Base-by-base conservation (phyloP, 2,329 filamentous ascomycete genomes). In the Arthrinium puccinioides region DNA sequence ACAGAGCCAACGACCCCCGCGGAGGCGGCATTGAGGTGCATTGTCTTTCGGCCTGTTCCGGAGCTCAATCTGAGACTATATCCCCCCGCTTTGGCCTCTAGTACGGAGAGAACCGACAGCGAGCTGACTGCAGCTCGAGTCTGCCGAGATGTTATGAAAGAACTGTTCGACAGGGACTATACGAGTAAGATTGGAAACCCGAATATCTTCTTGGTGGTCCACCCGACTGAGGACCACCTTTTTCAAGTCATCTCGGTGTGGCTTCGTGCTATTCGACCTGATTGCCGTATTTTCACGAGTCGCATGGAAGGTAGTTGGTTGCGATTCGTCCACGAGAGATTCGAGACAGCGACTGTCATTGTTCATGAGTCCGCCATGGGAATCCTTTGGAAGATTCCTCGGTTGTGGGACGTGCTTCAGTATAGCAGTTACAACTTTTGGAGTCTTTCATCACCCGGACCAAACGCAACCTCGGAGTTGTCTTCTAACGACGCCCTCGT, bases 271-370 rank as follows among this genome's bases (percentile, higher is more conserved):
- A 43, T 47, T 21, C 49, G 50, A 32, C 51, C 48, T 11, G 35
- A 42, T 14, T 56, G 53, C 20, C 49, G 45, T n/a, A 54, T 59
- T 18, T 59, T 54, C 34, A 47, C 45, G 8, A 32, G 43, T 14
- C 44, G 49, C 15, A 30, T 44, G n/a, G 18, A 43, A 19, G 45
- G 49, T 11, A 45, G 48, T 21, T 59, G 53, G 51, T 25, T 31
- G 10, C 43, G 39, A 5, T 59, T 58, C 18, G 9, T 7, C n/a
- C 44, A 53, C 29, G 43, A 55, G 34, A 35, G 36, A 11, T 49
- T 51, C 15, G 44, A 43, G 34, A 41, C 45, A 29, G 55, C 53
- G n/a, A 57, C 54, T 8, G 38, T 59, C 19, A 54, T 59, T 19
- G 41, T 52, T 8, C 53, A 57, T 34, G 49, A 53, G 18, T 45